Base-by-base conservation (phyloP, 2,329 filamentous ascomycete species). In the Penicillium griseofulvum region DNA sequence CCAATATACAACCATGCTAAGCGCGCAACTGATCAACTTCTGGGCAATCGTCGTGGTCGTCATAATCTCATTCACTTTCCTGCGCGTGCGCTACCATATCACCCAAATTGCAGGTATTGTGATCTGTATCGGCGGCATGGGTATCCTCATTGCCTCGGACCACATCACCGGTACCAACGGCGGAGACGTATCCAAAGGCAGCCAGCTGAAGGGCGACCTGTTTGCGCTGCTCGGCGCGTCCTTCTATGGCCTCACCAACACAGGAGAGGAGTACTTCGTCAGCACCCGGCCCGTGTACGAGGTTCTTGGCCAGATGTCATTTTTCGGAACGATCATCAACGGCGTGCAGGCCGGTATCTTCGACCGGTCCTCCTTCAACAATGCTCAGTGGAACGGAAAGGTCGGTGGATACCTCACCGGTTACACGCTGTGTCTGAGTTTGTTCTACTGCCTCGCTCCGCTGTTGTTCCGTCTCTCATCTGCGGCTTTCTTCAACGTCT, bases 31-130 rank as follows among this genome's bases (percentile, higher is more conserved):
- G 49, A 91, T 99, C 77, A 97, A 97, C 81, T 97, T 97, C 78
- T 97, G 93, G 93, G 90, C 92, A 65, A 97, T 99, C 64, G 90
- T 96, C 48, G 87, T 93, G 59, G 94, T 99, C 22, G 91, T 97
- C 19, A 70, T 89, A 58, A 77, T 97, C 62, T 96, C 91, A 28
- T 92, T 96, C 76, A 63, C 87, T 60, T 80, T 97, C 65, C 84
- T 99, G 55, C 83, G 82, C 63, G 94, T 99, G 42, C 89, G 94
- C 67, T 99, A 99, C 81, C 90, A 91, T 77, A 79, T 84, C 71
- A 85, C 89, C 55, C 94, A 97, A 79, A 85, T 96, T 66, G 64
- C 84, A 31, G 94, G 94, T 53, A 97, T 99, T 72, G 69, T 97
- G 46, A 80, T 97, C 73, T 94, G 90, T 80, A 91, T 92, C 71